Evolutionary conservation across 2,329 filamentous ascomycete species (phyloP).

Genomic region (Curvularia sp.): DNA sequence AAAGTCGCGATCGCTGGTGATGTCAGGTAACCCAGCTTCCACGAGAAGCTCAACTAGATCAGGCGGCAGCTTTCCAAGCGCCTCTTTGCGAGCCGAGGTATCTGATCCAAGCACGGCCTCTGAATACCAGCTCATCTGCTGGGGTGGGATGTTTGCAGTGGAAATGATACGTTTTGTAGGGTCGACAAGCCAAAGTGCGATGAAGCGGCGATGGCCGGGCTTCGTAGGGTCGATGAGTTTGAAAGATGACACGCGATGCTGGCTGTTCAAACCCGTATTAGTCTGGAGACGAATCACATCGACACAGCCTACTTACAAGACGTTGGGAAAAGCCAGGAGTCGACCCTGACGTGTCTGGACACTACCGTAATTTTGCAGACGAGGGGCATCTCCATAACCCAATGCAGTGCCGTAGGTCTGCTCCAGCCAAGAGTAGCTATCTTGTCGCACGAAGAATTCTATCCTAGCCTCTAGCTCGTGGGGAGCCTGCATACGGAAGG

Average conservation of each 20-base stretch:
- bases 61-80: slow-evolving; percentile 22
- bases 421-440: slow-evolving; percentile 25
- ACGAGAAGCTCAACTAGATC: slow-evolving; percentile 24
- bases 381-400: slow-evolving; percentile 11
- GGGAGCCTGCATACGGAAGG: slow-evolving; percentile 32
- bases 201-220: slow-evolving; percentile 64
- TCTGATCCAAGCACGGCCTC: slow-evolving; percentile 21
- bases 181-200: slow-evolving; percentile 67
- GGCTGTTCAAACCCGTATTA: slow-evolving; percentile 12
- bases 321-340: slow-evolving; percentile 64
- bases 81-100: neutral
- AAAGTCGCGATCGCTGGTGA: neutral
- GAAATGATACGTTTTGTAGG: slow-evolving; percentile 61
- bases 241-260: slow-evolving; percentile 52
- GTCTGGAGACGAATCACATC: neutral
- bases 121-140: slow-evolving; percentile 58
- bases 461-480: slow-evolving; percentile 10
- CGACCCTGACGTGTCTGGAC: slow-evolving; percentile 59
- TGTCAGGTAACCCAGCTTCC: slow-evolving; percentile 8
- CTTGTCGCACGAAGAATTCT: slow-evolving; percentile 20
- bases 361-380: slow-evolving; percentile 52
- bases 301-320: slow-evolving; percentile 25
- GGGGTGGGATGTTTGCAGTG: slow-evolving; percentile 61
- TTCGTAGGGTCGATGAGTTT: slow-evolving; percentile 58
- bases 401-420: slow-evolving; percentile 24